phyloP scores from a whole-genome alignment of 495 filamentous ascomycete species.

The Aeminium ludgeri region DNA sequence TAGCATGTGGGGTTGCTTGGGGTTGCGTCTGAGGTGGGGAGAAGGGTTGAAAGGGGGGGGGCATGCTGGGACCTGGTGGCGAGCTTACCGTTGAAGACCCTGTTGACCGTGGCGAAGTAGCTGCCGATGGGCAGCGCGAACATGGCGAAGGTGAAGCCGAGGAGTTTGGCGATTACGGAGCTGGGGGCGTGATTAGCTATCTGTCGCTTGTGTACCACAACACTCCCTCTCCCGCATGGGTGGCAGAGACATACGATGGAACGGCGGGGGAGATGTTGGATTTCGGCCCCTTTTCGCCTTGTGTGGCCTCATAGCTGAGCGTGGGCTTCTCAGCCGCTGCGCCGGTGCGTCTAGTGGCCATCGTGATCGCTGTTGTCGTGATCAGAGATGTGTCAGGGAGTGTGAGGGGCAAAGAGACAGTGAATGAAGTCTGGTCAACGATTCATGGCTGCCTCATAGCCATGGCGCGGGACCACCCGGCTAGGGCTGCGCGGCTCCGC shows the following conservation, averaged over 20 bases:
- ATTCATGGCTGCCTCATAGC: too few relatives aligned
- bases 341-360: slow-evolving; percentile 15
- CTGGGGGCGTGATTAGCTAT: slow-evolving; percentile 34
- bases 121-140: slow-evolving; percentile 63
- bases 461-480: too few relatives aligned
- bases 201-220: not conserved
- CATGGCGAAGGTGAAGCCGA: slow-evolving; percentile 86
- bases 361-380: not conserved
- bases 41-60: not conserved
- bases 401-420: too few relatives aligned
- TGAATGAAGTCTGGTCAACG: too few relatives aligned
- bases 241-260: slow-evolving; percentile 19
- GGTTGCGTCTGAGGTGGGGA: too few relatives aligned
- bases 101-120: slow-evolving; percentile 68
- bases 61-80: too few relatives aligned
- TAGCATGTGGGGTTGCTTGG: not conserved
- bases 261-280: slow-evolving; percentile 27
- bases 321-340: slow-evolving; percentile 15
- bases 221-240: not conserved
- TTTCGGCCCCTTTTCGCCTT: slow-evolving; percentile 4
- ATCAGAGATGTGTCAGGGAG: too few relatives aligned
- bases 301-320: slow-evolving; percentile 16
- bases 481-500: too few relatives aligned
- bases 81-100: slow-evolving; percentile 52
- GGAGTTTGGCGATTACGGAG: slow-evolving; percentile 71